Percentiles rank a stretch among this genome's conserved stretches.
phyloP scores from a whole-genome alignment of 495 filamentous ascomycete genomes.

The Hypoxylon crocopeplum region DNA sequence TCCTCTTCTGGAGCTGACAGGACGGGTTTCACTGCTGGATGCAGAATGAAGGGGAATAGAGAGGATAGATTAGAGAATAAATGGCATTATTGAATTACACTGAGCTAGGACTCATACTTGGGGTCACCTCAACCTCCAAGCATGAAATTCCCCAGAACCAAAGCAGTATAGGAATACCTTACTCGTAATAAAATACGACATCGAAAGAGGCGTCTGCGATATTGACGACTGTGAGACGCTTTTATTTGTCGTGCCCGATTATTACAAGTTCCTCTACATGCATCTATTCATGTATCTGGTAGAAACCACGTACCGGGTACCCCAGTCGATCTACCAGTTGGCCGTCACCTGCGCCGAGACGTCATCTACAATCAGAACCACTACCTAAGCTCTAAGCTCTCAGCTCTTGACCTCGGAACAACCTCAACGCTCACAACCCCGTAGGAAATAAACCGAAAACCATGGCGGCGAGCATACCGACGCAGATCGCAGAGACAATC shows the following conservation, averaged over 20 bases:
- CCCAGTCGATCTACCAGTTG: constrained; percentile 1
- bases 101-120: not conserved
- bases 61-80: constrained; percentile 10
- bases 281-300: not conserved
- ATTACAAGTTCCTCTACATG: not conserved
- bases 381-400: no score
- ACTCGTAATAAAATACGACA: no score
- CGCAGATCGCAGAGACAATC: constrained; percentile 75
- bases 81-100: constrained; percentile 12
- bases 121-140: no score
- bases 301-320: not conserved
- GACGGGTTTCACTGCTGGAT: not conserved
- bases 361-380: no score
- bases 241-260: no score
- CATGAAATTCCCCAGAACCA: no score
- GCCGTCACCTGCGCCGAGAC: constrained; percentile 20
- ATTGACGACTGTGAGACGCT: no score
- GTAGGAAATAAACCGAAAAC: not conserved
- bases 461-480: constrained; percentile 54
- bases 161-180: no score
- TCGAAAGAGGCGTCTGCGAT: no score
- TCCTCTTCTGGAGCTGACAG: not conserved
- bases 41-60: constrained; percentile 5
- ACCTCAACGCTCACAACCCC: not conserved
- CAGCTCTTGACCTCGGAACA: not conserved